Conservation (phyloP, 2,329 filamentous ascomycete species). For the Trichoderma brevicompactum region DNA sequence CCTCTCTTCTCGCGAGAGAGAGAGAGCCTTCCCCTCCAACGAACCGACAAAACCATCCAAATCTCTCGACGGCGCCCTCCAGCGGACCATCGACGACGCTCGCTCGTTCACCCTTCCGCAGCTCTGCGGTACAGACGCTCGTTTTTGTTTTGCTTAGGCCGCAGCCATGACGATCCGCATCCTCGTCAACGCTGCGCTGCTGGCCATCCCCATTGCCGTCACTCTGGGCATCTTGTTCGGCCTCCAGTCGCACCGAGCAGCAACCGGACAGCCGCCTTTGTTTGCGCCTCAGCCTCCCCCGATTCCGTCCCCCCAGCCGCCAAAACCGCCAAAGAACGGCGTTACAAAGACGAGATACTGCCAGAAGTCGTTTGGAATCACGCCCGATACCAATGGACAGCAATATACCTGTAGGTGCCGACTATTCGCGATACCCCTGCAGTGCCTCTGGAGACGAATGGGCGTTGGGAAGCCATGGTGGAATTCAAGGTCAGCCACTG, state of each 20-base stretch:
- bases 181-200: slow-evolving; percentile 55
- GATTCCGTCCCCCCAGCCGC: slow-evolving; percentile 7
- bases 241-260: slow-evolving; percentile 49
- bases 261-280: slow-evolving; percentile 50
- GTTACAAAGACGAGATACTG: slow-evolving; percentile 43
- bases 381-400: slow-evolving; percentile 48
- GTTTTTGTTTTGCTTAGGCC: slow-evolving; percentile 8
- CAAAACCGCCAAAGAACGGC: slow-evolving; percentile 29
- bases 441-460: background rate
- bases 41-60: slow-evolving; percentile 6
- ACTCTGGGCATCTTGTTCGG: slow-evolving; percentile 56
- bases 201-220: slow-evolving; percentile 55
- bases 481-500: background rate
- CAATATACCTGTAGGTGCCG: slow-evolving; percentile 52
- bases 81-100: slow-evolving; percentile 18
- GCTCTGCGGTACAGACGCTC: slow-evolving; percentile 29
- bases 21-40: slow-evolving; percentile 11
- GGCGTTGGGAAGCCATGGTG: background rate
- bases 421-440: background rate
- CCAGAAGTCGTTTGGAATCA: slow-evolving; percentile 51
- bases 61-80: slow-evolving; percentile 7
- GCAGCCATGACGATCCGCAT: slow-evolving; percentile 46
- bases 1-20: background rate
- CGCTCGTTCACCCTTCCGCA: slow-evolving; percentile 15
- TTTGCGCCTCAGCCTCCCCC: slow-evolving; percentile 42